These are phyloP conservation scores for Sporothrix mexicana DNA, from an alignment of 2,329 filamentous ascomycete species.

Conservation along the genomic window DNA sequence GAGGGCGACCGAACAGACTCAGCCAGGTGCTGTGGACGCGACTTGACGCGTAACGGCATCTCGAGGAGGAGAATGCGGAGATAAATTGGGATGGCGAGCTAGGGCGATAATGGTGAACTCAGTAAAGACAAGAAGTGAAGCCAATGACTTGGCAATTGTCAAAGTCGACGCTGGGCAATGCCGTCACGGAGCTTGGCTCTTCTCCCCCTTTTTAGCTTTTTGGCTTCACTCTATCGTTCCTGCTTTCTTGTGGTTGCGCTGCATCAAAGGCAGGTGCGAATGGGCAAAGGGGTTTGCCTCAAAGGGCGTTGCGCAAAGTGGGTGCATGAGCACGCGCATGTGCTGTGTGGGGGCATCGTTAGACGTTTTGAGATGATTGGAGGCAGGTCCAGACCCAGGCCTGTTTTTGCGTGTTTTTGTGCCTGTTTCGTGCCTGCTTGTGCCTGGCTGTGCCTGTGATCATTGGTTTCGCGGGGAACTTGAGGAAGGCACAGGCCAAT, in stretches of 20 bases:
- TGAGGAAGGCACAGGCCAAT: background rate
- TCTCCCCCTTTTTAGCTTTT: background rate
- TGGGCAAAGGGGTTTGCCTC: too few relatives aligned
- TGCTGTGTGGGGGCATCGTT: background rate
- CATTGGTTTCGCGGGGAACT: conserved; percentile 15
- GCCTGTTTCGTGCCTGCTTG: background rate
- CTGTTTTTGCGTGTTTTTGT: background rate
- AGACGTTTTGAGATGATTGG: background rate
- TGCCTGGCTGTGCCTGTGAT: background rate
- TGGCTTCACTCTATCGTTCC: background rate
- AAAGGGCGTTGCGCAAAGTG: background rate
- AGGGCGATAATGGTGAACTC: background rate
- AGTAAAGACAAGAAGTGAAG: background rate
- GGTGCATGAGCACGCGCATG: background rate
- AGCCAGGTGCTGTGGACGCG: conserved; percentile 42
- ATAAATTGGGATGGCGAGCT: too few relatives aligned
- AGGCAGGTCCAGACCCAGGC: background rate
- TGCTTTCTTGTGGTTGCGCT: conserved; percentile 12
- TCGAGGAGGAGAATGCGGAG: background rate
- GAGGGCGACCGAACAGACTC: conserved; percentile 47
- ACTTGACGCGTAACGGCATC: conserved; percentile 50
- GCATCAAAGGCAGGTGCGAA: background rate
- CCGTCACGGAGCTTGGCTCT: conserved; percentile 6
- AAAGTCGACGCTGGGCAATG: background rate
- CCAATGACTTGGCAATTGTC: background rate